A percentile compares a stretch with the other conserved stretches of the same genome.
Conservation (phyloP, 768 basidiomycete species). For the Psilocybe sp. region DNA sequence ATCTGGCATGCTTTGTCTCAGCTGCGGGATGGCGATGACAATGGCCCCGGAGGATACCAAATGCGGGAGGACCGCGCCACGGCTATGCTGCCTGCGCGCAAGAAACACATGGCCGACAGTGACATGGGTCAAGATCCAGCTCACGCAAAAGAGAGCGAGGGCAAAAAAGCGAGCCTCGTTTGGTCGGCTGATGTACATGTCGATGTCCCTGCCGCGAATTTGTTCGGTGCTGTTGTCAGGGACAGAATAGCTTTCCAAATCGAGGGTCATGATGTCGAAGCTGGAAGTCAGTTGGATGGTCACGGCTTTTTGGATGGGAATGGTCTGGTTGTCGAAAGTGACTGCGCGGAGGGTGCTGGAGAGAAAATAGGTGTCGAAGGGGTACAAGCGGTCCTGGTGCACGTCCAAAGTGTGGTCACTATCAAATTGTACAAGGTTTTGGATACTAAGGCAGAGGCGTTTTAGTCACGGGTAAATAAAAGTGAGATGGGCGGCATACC, state of each 20-base stretch:
- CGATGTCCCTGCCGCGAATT: constrained; percentile 38
- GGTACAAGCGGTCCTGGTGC: constrained; percentile 50
- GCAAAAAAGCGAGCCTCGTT: constrained; percentile 41
- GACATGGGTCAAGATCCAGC: constrained; percentile 56
- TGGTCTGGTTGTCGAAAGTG: constrained; percentile 27
- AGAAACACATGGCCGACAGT: constrained; percentile 44
- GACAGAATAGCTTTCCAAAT: constrained; percentile 29
- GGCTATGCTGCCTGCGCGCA: constrained; percentile 31
- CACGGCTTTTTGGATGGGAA: constrained; percentile 41
- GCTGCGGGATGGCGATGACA: constrained; percentile 44
- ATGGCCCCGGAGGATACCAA: constrained; percentile 38
- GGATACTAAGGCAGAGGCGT: constrained; percentile 33
- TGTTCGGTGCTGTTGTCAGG: constrained; percentile 18
- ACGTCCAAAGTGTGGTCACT: constrained; percentile 56
- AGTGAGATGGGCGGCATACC: constrained; percentile 22
- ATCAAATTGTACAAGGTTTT: constrained; percentile 55
- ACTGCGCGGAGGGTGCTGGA: constrained; percentile 45
- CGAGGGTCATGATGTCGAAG: constrained; percentile 40
- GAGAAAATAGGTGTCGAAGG: constrained; percentile 54
- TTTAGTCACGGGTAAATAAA: not conserved
- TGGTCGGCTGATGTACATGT: constrained; percentile 43
- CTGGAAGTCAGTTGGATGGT: constrained; percentile 45
- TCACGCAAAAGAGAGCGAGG: constrained; percentile 42
- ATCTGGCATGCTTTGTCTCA: constrained; percentile 56
- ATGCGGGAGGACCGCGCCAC: constrained; percentile 32